Evolutionary conservation across 2,329 filamentous ascomycete species (phyloP), one percentile per base, ranked within the genome.

Genomic region (Teratosphaeriaceae sp.): DNA sequence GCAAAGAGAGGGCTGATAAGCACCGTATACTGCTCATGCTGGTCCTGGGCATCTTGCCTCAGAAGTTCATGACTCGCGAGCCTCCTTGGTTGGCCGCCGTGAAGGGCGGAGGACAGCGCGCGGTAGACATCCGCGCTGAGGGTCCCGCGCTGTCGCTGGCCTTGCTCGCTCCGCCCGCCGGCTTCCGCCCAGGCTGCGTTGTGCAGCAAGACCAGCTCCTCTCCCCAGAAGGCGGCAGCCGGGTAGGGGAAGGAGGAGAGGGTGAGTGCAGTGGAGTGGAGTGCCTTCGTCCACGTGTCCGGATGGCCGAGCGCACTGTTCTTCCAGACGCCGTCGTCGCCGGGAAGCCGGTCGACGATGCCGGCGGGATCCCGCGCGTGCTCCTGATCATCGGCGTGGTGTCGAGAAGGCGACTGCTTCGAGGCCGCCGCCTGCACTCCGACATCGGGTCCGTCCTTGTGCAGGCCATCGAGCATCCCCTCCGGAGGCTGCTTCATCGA

Each of bases 221-320:
- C 48, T 12, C 63, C 63, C 67, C 67, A 70, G 49, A 69, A 69
- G 18, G 70, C 56, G 31, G 65, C 66, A 3, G 65, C 54, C 9
- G 65, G 63, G 45, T 70, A 66, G 9, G 62, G 55, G 38, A 72
- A 60, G 11, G 66, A 62, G 15, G 65, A 55, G n/a, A 69, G 48
- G 20, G 65, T 68, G 4, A 43, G 20, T 26, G 45, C 43, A 24
- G 54, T 50, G 7, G 50, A 42, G 33, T 54, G 53, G 7, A 64
- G 43, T 1, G 60, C 33, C 3, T 45, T n/a, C 0, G 65, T 57
- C 67, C 67, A 70, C 18, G 50, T 44, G 2, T 61, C 47, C 20
- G 58, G 59, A 5, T 53, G 44, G 1, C 66, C 66, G 3, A 69
- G 43, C 2, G 52, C 15, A 8, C 60, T 51, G 2, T 53, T 35